These are phyloP conservation scores for Heracleum sosnowskyi DNA, from an alignment of 129 eudicot genomes.

Conservation along the genomic window DNA sequence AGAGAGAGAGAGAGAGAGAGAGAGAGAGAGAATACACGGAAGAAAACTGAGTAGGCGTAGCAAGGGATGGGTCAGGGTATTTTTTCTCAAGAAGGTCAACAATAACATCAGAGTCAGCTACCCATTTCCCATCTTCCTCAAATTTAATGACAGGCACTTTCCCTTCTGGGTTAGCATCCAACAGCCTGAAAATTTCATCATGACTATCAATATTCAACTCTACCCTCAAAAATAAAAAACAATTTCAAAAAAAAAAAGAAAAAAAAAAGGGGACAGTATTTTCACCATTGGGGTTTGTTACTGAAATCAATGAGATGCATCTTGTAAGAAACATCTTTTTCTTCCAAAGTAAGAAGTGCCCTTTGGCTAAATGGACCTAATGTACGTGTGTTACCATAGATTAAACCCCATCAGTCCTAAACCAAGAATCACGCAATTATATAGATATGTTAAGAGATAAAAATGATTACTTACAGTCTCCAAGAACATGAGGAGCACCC, in stretches of 20 bases:
- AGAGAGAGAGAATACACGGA: slow-evolving; percentile 46
- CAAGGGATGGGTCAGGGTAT: slow-evolving; percentile 62
- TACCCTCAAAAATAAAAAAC: too few species aligned
- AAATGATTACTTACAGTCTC: slow-evolving; percentile 53
- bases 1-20: too few species aligned
- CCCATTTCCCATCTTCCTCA: slow-evolving; percentile 48
- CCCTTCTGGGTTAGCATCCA: slow-evolving; percentile 57
- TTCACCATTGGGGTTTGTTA: slow-evolving; percentile 63
- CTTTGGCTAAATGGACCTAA: slow-evolving; percentile 81
- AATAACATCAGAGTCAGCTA: slow-evolving; percentile 81
- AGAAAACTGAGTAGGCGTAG: slow-evolving; percentile 51
- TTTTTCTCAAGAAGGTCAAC: slow-evolving; percentile 66
- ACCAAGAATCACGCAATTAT: not conserved
- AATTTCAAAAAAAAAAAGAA: too few species aligned
- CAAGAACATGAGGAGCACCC: slow-evolving; percentile 67
- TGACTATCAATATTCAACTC: too few species aligned
- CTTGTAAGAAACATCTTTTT: slow-evolving; percentile 68
- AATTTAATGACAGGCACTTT: slow-evolving; percentile 64
- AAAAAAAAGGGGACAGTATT: too few species aligned
- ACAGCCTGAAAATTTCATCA: slow-evolving; percentile 29
- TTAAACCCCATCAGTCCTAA: not conserved
- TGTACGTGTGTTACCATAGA: too few species aligned
- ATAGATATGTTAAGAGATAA: not conserved
- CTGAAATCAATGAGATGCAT: slow-evolving; percentile 40
- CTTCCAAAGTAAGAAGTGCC: slow-evolving; percentile 72